These are phyloP conservation scores for Anastatica hierochuntica DNA, from an alignment of 345 rosid genomes.

Conservation along the genomic window DNA sequence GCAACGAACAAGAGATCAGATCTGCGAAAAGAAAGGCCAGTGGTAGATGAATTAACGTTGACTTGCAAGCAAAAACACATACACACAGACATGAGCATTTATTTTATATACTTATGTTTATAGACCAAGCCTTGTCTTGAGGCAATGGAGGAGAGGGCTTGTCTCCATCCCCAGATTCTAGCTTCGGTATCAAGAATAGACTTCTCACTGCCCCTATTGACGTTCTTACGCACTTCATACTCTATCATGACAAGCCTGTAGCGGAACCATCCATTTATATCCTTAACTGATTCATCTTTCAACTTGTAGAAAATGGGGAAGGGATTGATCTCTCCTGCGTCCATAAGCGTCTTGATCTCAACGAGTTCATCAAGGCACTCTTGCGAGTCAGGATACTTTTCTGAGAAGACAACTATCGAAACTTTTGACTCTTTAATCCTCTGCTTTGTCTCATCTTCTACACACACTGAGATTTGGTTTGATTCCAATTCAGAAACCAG, in stretches of 20 bases:
- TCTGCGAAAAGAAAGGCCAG: not conserved
- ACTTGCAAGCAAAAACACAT: too few species aligned
- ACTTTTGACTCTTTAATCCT: constrained; percentile 1
- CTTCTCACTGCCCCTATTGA: not conserved
- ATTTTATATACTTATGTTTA: not conserved
- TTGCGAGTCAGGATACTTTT: not conserved
- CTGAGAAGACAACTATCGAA: constrained; percentile 10
- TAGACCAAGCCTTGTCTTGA: not conserved
- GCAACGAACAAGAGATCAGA: not conserved
- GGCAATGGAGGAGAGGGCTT: constrained; percentile 5
- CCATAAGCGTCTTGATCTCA: constrained; percentile 16
- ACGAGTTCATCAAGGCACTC: constrained; percentile 12
- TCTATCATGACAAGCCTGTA: constrained; percentile 11
- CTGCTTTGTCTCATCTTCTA: not conserved
- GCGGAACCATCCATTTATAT: not conserved
- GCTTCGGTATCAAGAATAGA: constrained; percentile 1
- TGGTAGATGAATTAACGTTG: not conserved
- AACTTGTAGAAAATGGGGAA: constrained; percentile 5
- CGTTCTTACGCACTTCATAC: not conserved
- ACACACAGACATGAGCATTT: not conserved
- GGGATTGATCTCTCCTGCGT: not conserved
- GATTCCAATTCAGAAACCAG: not conserved
- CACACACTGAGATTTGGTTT: not conserved
- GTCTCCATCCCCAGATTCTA: constrained; percentile 13
- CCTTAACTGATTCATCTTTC: not conserved